Evolutionary conservation across 345 rosid species (phyloP).

Genomic region (Adansonia digitata): DNA sequence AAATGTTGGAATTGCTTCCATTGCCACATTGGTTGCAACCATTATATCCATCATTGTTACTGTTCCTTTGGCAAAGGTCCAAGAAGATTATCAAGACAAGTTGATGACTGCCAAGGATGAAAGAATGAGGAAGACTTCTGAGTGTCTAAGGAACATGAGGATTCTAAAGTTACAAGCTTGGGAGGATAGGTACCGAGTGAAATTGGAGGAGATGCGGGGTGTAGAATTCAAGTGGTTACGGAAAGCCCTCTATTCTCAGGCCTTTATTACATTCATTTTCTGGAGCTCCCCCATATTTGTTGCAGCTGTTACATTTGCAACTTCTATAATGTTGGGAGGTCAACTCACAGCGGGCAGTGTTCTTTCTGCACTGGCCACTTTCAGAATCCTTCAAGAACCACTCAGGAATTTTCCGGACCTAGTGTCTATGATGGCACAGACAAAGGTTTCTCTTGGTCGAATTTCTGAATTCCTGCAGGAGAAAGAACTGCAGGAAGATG

Average conservation of each 20-base stretch:
- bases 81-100: slow-evolving; percentile 94
- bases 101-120: slow-evolving; percentile 97
- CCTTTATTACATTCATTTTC: slow-evolving; percentile 89
- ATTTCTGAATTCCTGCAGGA: slow-evolving; percentile 93
- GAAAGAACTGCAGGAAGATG: slow-evolving; percentile 94
- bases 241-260: slow-evolving; percentile 95
- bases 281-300: slow-evolving; percentile 99
- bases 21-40: slow-evolving; percentile 90
- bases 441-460: slow-evolving; percentile 97
- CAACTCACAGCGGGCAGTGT: slow-evolving; percentile 98
- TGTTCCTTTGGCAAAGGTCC: slow-evolving; percentile 78
- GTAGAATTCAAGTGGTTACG: slow-evolving; percentile 92
- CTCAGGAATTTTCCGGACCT: slow-evolving; percentile 98
- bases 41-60: slow-evolving; percentile 79
- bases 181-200: slow-evolving; percentile 85
- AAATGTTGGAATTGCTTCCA: slow-evolving; percentile 92
- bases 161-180: slow-evolving; percentile 96
- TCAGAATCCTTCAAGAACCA: slow-evolving; percentile 98
- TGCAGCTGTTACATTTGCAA: slow-evolving; percentile 86
- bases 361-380: slow-evolving; percentile 97
- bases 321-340: slow-evolving; percentile 78
- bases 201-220: slow-evolving; percentile 83
- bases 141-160: slow-evolving; percentile 97
- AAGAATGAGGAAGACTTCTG: slow-evolving; percentile 99
- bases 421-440: slow-evolving; percentile 99